Base-by-base conservation (phyloP, 2,329 filamentous ascomycete genomes). In the Hypoxylon sp. region DNA sequence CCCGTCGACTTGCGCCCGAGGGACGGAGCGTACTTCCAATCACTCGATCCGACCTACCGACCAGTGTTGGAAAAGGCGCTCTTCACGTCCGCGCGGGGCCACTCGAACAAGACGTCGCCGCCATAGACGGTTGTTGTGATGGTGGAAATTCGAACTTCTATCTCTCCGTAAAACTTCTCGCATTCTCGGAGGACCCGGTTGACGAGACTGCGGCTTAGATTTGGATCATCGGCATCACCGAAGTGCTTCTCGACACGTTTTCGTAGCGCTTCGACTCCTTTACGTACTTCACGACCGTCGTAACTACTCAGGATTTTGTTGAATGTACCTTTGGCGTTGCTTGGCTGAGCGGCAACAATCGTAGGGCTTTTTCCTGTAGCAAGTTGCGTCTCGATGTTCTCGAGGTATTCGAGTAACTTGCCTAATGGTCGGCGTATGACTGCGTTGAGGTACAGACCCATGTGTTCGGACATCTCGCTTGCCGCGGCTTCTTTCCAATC, bases 241-340 rank as follows among this genome's bases (percentile, higher is more conserved):
- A 98, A 98, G 80, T 98, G 95, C 83, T 98, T 99, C 81, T 98
- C 95, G 0, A 98, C 93, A 54, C 95, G 88, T 83, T 97, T 97
- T 76, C 91, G 91, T 72, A 98, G 85, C 59, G 93, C 88, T 75
- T 97, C 94, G 73, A 97, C 91, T n/a, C 95, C 94, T 78, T 94
- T 94, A 71, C 92, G 88, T 47, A 98, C 88, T 80, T 98, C 94
- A 78, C 93, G 94, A 19, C 85, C 85, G 79, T 98, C 95, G 79
- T 96, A 92, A 48, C 87, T 86, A 62, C 91, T 87, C 35, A 98
- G 85, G 3, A 97, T 83, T 82, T 97, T 98, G 85, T 94, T 95
- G 78, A 96, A 97, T 3, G 92, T 89, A 4, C 86, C 84, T 77
- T 93, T 94, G 29, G 90, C 92, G 82, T 97, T 96, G 72, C 92